A percentile compares a stretch with the other conserved stretches of the same genome.
Evolutionary conservation across 228 moss, liverwort and hornwort species (phyloP).

Genomic region (Sphagnum fallax): DNA sequence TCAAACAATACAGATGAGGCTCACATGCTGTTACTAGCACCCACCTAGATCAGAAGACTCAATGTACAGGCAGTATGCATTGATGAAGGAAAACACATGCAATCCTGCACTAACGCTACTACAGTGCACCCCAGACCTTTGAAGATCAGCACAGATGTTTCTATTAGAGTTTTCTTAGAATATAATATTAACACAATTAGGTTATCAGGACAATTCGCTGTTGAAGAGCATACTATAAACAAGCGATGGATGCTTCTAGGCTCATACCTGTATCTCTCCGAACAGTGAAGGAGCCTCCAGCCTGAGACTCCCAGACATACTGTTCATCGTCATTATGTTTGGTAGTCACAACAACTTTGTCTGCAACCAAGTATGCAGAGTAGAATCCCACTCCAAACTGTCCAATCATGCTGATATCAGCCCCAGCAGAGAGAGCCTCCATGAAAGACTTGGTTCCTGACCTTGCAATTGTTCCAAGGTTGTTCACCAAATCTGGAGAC

Average conservation of each 20-base stretch:
- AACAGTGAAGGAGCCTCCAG: conserved; percentile 19
- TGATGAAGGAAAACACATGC: no score
- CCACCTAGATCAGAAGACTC: no score
- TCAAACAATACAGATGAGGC: no score
- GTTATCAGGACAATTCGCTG: background rate
- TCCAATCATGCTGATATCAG: conserved; percentile 21
- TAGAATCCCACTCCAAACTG: conserved; percentile 23
- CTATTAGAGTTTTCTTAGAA: background rate
- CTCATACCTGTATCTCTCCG: background rate
- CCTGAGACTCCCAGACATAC: conserved; percentile 23
- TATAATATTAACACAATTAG: background rate
- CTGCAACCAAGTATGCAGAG: conserved; percentile 14
- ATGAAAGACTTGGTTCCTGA: conserved; percentile 20
- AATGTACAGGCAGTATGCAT: no score
- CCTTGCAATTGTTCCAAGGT: conserved; percentile 20
- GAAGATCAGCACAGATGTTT: background rate
- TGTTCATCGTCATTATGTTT: conserved; percentile 19
- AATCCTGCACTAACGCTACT: background rate
- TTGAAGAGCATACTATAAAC: background rate
- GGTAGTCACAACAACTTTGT: conserved; percentile 14
- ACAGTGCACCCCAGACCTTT: background rate
- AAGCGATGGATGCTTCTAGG: background rate
- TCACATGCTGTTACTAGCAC: no score
- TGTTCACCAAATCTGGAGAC: conserved; percentile 10
- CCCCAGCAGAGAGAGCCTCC: conserved; percentile 16